Percentiles rank a stretch among this genome's conserved stretches.
phyloP scores from a whole-genome alignment of 441 rosid genomes.

The Adansonia madagascariensis region DNA sequence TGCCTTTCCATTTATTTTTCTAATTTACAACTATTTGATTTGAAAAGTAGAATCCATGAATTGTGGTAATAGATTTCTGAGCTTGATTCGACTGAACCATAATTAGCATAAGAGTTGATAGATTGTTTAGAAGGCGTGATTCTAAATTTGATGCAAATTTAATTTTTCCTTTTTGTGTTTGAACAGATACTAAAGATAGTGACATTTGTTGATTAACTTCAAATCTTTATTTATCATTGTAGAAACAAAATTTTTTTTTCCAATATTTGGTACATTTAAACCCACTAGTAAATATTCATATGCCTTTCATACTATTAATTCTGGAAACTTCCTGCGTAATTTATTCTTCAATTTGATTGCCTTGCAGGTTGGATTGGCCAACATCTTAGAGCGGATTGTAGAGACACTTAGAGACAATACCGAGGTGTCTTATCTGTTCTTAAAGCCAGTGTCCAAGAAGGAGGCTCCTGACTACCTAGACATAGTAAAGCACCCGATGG shows the following conservation, averaged over 20 bases:
- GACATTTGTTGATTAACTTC: background rate
- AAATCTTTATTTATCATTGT: slow-evolving; percentile 4
- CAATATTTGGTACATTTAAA: background rate
- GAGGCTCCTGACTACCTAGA: slow-evolving; percentile 93
- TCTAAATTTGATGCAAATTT: background rate
- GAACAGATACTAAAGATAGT: background rate
- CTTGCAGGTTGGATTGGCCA: slow-evolving; percentile 84
- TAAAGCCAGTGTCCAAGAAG: slow-evolving; percentile 88
- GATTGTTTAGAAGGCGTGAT: background rate
- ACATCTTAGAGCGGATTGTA: slow-evolving; percentile 75
- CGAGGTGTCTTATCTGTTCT: slow-evolving; percentile 81
- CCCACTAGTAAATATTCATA: slow-evolving; percentile 15
- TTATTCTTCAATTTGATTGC: slow-evolving; percentile 19
- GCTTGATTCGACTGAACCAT: slow-evolving; percentile 2
- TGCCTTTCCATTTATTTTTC: slow-evolving; percentile 11
- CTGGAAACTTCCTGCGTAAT: background rate
- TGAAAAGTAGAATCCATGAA: background rate
- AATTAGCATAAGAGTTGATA: slow-evolving; percentile 2
- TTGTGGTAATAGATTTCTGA: slow-evolving; percentile 13
- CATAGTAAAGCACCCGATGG: slow-evolving; percentile 76
- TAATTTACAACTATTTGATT: background rate
- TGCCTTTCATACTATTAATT: slow-evolving; percentile 4
- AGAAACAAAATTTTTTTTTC: background rate
- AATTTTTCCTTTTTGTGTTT: background rate
- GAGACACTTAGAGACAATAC: slow-evolving; percentile 63